A percentile compares a stretch with the other conserved stretches of the same genome.
These are phyloP conservation scores for Eucalyptus globulus DNA, from an alignment of 345 rosid species.

Conservation along the genomic window DNA sequence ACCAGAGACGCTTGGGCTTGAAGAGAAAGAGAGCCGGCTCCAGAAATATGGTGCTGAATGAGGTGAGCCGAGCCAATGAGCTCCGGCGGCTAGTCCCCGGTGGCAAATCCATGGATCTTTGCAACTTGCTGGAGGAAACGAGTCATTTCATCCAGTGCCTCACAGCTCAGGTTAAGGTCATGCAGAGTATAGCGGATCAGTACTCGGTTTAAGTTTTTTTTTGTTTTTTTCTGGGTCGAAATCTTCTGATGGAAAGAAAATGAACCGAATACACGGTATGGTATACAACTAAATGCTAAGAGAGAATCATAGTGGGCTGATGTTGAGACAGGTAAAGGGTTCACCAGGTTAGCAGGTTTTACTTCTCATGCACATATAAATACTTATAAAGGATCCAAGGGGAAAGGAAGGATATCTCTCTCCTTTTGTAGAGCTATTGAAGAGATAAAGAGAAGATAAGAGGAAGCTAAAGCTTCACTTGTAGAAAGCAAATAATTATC, in stretches of 20 bases:
- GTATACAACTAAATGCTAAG: background rate
- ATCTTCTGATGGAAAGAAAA: background rate
- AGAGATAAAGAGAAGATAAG: background rate
- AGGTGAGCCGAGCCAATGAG: background rate
- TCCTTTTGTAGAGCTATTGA: background rate
- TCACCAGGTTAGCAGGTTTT: background rate
- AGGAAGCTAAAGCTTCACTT: background rate
- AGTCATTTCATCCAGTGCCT: conserved; percentile 23
- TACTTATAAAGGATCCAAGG: background rate
- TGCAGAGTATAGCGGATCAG: conserved; percentile 15
- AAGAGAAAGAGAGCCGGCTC: background rate
- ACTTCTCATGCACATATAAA: background rate
- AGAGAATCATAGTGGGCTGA: background rate
- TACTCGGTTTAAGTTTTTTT: background rate
- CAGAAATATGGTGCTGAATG: background rate
- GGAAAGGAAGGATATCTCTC: background rate
- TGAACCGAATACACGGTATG: background rate
- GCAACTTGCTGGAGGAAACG: conserved; percentile 22
- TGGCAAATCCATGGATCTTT: conserved; percentile 12
- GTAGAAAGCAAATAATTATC: background rate
- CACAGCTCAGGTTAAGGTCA: conserved; percentile 18
- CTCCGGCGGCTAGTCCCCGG: conserved; percentile 26
- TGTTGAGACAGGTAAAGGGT: background rate
- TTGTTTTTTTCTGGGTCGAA: background rate
- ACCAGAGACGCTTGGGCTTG: background rate